These are phyloP conservation scores for Corylus heterophylla DNA, from an alignment of 306 rosid species.

Conservation along the genomic window DNA sequence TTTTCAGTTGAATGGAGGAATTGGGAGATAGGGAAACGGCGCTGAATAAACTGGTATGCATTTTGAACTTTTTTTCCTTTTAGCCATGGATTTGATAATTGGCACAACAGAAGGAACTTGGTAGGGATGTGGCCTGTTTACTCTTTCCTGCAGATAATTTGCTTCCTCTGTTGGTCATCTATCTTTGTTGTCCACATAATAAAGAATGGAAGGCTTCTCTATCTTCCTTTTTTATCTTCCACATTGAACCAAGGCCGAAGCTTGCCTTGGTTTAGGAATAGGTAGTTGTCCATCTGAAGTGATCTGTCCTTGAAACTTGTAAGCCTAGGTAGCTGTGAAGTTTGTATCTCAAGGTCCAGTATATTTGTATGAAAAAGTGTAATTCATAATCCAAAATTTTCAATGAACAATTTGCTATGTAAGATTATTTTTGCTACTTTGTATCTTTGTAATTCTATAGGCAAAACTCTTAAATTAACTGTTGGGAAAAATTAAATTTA, in stretches of 20 bases:
- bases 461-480: too few relatives aligned
- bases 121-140: neutral
- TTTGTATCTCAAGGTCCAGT: neutral
- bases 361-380: neutral
- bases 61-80: neutral
- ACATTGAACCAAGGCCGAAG: neutral
- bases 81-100: slow-evolving; percentile 1
- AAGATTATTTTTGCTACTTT: too few relatives aligned
- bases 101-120: neutral
- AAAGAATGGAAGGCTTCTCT: neutral
- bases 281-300: neutral
- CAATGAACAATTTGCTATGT: too few relatives aligned
- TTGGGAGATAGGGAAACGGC: slow-evolving; percentile 15
- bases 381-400: neutral
- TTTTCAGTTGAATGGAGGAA: slow-evolving; percentile 3
- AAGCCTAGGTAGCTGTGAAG: neutral
- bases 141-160: neutral
- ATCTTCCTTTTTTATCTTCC: neutral
- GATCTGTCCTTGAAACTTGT: neutral
- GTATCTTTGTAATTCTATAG: too few relatives aligned
- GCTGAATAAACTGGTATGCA: slow-evolving; percentile 16
- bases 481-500: too few relatives aligned
- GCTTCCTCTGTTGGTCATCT: neutral
- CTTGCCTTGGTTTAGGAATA: neutral
- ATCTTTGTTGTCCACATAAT: neutral